Conservation (phyloP, 2,329 filamentous ascomycete genomes). For the Dendrostoma leiphaemia region DNA sequence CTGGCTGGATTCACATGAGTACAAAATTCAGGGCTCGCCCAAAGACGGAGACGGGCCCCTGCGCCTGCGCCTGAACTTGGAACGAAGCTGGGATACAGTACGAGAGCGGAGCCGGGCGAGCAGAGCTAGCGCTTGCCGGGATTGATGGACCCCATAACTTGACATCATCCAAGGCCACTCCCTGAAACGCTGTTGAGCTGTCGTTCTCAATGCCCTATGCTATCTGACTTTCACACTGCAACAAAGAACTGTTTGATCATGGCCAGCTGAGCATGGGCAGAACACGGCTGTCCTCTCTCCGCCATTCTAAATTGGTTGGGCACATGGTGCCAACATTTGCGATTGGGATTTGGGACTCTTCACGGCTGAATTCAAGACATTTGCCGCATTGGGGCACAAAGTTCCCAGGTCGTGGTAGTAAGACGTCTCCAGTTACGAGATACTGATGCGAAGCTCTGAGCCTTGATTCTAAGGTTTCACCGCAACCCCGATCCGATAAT, state of each 20-base stretch:
- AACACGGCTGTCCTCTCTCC: no score
- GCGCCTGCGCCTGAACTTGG: not conserved
- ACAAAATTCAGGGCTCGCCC: no score
- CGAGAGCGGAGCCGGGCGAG: no score
- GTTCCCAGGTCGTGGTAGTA: no score
- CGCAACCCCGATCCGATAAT: not conserved
- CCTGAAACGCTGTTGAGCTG: slow-evolving; percentile 2
- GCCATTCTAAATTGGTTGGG: not conserved
- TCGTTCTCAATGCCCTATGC: not conserved
- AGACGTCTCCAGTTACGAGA: not conserved
- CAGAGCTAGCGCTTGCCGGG: not conserved
- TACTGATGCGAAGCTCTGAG: slow-evolving; percentile 1
- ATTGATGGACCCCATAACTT: not conserved
- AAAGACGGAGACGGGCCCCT: no score
- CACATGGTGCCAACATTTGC: not conserved
- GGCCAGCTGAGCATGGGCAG: not conserved
- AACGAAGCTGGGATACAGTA: not conserved
- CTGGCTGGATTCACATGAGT: not conserved
- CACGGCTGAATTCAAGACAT: no score
- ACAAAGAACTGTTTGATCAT: not conserved
- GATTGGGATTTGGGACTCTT: no score
- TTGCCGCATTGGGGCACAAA: no score
- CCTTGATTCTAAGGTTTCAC: not conserved
- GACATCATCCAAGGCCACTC: not conserved
- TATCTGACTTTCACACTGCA: not conserved